phyloP scores from a whole-genome alignment of 768 basidiomycete species.

The Boletus rufocinnamomeus region DNA sequence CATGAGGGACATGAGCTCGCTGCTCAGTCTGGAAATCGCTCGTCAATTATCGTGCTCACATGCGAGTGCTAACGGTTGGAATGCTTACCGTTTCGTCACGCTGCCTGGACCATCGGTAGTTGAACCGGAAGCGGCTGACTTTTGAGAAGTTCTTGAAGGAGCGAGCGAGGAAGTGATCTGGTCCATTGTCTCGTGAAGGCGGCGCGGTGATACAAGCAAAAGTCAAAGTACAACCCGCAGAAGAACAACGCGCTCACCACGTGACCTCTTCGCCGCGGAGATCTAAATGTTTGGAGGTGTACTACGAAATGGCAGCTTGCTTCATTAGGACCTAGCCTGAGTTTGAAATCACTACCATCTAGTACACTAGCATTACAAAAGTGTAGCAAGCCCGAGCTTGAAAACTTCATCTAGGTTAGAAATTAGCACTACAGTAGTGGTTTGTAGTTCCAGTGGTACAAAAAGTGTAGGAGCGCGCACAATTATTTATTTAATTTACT shows the following conservation, averaged over 20 bases:
- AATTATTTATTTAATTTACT: no score
- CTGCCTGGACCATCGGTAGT: slow-evolving; percentile 66
- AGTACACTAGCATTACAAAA: no score
- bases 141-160: slow-evolving; percentile 57
- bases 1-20: slow-evolving; percentile 88
- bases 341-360: no score
- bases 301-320: no score
- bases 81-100: slow-evolving; percentile 76
- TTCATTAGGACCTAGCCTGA: no score
- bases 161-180: slow-evolving; percentile 66
- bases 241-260: slow-evolving; percentile 36
- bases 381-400: no score
- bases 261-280: slow-evolving; percentile 16
- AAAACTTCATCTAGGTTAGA: no score
- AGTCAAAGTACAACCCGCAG: slow-evolving; percentile 1
- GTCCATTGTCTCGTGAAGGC: slow-evolving; percentile 54
- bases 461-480: no score
- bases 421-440: no score
- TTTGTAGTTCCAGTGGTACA: no score
- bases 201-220: slow-evolving; percentile 18
- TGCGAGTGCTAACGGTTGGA: background rate
- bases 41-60: slow-evolving; percentile 5
- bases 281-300: background rate
- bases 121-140: slow-evolving; percentile 54
- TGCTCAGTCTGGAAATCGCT: slow-evolving; percentile 56